Base-by-base conservation (phyloP, 345 rosid species). In the Rhizophora apiculata region DNA sequence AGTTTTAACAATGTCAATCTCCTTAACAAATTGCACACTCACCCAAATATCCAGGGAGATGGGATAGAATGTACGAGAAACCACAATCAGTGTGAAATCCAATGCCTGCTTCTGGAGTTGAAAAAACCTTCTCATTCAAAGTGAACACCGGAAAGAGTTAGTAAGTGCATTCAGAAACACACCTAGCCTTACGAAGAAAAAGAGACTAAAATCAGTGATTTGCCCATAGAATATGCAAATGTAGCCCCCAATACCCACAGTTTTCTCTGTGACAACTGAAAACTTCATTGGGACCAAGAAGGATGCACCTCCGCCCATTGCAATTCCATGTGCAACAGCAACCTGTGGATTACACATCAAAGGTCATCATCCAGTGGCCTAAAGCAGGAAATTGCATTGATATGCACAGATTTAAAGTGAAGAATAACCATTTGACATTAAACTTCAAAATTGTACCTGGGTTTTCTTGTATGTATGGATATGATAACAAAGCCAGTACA, bases 301-400 rank as follows among this genome's bases (percentile, higher is more conserved):
- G 15, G 96, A 85, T 61, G 98, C 97, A 52, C 97, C 98, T 60
- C 98, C 98, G 30, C 98, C 98, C 95, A 94, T 94, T n/a, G 96
- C 68, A 62, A 91, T 89, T 72, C 98, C 98, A 77, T 89, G 80
- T 64, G 81, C 90, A 69, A 94, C 93, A 73, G 96, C 83, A 60
- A 94, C 93, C 98, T 91, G 79, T 68, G 51, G 68, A 71, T 69
- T n/a, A 57, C n/a, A 60, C 18, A 72, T 60, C 22, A 57, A 62
- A 19, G 36, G 16, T 60, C 49, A 37, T 58, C 49, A 51, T 29
- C 24, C 34, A 56, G 26, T 26, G 29, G 43, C 6, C 62, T 24
- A 34, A 22, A 9, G 43, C 5, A 5, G 16, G 59, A 26, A 55
- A 55, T 8, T 5, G 22, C 24, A 55, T 43, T 43, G 49, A 43